phyloP scores from a whole-genome alignment of 495 filamentous ascomycete genomes.

The Penicillium odoratum region DNA sequence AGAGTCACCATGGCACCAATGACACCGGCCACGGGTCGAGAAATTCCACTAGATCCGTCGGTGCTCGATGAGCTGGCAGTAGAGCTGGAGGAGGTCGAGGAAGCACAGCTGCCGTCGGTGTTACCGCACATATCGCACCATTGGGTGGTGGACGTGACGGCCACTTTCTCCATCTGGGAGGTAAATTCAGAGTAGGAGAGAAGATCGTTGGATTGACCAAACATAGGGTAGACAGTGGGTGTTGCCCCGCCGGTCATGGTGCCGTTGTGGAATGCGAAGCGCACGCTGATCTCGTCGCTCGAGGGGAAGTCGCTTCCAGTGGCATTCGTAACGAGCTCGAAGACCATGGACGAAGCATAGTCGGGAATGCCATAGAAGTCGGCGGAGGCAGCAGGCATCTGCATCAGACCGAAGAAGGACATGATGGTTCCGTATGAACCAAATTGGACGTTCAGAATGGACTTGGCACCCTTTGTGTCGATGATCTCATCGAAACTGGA shows the following conservation, averaged over 20 bases:
- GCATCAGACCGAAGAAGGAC: constrained; percentile 50
- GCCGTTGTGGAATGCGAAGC: constrained; percentile 56
- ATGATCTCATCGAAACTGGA: constrained; percentile 47
- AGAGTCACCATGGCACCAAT: constrained; percentile 65
- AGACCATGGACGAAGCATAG: constrained; percentile 52
- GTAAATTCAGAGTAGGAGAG: constrained; percentile 47
- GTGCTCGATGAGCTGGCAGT: constrained; percentile 10
- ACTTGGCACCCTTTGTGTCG: constrained; percentile 26
- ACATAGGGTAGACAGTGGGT: constrained; percentile 43
- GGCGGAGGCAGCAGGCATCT: constrained; percentile 34
- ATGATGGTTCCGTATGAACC: constrained; percentile 51
- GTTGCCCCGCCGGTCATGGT: constrained; percentile 34
- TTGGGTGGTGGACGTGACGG: constrained; percentile 34
- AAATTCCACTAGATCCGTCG: constrained; percentile 32
- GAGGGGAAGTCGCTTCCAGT: constrained; percentile 39
- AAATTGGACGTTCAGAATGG: constrained; percentile 45
- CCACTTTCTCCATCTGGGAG: constrained; percentile 35
- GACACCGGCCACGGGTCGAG: constrained; percentile 52
- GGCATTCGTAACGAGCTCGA: constrained; percentile 50
- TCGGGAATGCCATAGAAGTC: constrained; percentile 50
- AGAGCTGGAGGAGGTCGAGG: constrained; percentile 13
- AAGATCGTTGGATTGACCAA: constrained; percentile 29
- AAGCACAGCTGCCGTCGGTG: constrained; percentile 38
- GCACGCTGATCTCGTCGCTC: constrained; percentile 36
- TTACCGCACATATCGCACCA: constrained; percentile 52